Conservation (phyloP, 331 rosid species). For the Phaseolus coccineus region DNA sequence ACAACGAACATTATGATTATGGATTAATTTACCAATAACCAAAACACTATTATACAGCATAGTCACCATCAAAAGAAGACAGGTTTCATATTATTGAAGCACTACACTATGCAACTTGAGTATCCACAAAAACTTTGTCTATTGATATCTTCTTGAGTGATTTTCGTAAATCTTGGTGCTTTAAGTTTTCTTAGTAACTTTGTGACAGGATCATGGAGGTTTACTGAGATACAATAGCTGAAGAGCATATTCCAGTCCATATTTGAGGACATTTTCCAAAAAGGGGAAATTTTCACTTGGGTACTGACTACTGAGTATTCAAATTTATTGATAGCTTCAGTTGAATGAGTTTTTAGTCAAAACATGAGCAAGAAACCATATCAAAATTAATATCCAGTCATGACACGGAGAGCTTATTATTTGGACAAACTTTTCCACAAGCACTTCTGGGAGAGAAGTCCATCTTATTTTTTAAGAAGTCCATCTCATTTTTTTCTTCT, state of each 20-base stretch:
- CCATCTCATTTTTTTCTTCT: too few species aligned
- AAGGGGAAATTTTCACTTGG: conserved; percentile 11
- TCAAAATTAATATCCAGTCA: neutral
- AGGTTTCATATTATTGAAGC: conserved; percentile 1
- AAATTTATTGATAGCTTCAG: conserved; percentile 13
- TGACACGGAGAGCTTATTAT: too few species aligned
- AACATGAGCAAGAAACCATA: conserved; percentile 20
- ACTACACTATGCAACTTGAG: neutral
- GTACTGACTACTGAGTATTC: conserved; percentile 21
- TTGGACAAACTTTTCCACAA: too few species aligned
- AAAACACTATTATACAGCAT: conserved; percentile 18
- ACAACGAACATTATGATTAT: neutral
- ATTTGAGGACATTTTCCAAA: neutral
- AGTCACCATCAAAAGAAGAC: conserved; percentile 15
- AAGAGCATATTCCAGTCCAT: neutral
- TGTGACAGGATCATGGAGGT: conserved; percentile 22
- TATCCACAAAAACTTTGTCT: neutral
- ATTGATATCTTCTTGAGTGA: conserved; percentile 20
- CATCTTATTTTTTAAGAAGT: too few species aligned
- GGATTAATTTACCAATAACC: conserved; percentile 16
- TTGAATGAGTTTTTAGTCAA: conserved; percentile 8
- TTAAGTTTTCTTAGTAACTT: conserved; percentile 14
- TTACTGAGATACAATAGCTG: conserved; percentile 4
- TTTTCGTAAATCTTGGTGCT: neutral
- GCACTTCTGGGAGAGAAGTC: too few species aligned